Evolutionary conservation across 2,329 filamentous ascomycete genomes (phyloP).

Genomic region (Colletotrichum australisinense): DNA sequence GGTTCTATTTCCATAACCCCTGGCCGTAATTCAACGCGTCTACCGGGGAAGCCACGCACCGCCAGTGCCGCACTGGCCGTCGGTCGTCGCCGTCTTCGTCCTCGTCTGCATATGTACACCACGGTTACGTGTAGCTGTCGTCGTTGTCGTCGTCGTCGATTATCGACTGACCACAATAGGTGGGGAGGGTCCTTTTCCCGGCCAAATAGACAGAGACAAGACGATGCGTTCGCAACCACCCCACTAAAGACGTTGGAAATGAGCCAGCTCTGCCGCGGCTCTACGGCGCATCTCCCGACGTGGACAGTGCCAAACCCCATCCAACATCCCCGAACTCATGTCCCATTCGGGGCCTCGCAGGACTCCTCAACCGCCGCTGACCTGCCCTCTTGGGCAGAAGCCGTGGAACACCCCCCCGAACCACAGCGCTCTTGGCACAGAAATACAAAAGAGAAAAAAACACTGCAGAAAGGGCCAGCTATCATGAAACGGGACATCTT

Average conservation of each 20-base stretch:
- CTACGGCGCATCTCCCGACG: constrained; percentile 17
- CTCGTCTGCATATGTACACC: too few species aligned
- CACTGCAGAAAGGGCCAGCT: too few species aligned
- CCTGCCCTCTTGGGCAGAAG: constrained; percentile 1
- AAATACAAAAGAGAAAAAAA: background rate
- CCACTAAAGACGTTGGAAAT: background rate
- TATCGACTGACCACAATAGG: too few species aligned
- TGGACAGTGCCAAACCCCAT: background rate
- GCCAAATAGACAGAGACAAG: background rate
- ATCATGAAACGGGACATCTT: constrained; percentile 17
- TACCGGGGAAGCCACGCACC: too few species aligned
- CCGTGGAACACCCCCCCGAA: background rate
- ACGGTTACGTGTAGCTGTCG: too few species aligned
- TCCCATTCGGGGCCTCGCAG: background rate
- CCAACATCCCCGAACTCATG: background rate
- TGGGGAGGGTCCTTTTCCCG: background rate
- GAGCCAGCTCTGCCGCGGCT: constrained; percentile 1
- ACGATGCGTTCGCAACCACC: constrained; percentile 1
- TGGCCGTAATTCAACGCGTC: too few species aligned
- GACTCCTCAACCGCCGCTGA: background rate
- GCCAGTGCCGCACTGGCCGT: too few species aligned
- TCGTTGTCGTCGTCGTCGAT: too few species aligned
- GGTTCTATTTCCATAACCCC: too few species aligned
- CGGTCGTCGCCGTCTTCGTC: too few species aligned
- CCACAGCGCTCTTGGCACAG: constrained; percentile 4